These are phyloP conservation scores for Exsudoporus floridanus DNA, from an alignment of 1,284 basidiomycete genomes.

Conservation along the genomic window DNA sequence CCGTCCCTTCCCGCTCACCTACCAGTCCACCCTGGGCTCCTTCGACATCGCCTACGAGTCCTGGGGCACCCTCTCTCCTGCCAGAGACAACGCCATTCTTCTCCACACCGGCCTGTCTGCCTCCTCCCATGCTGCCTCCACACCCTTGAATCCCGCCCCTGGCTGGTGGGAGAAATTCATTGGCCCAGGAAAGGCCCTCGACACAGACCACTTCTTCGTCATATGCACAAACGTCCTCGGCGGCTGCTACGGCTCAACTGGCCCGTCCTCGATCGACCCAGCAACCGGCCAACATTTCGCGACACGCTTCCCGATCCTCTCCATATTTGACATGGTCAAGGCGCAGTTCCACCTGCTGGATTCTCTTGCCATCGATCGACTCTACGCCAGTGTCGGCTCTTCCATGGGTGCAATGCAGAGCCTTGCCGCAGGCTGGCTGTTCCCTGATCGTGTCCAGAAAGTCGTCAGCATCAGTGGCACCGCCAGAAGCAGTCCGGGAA, in stretches of 20 bases:
- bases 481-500: slow-evolving; percentile 86
- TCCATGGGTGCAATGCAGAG: slow-evolving; percentile 99
- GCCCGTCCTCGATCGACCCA: slow-evolving; percentile 81
- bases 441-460: slow-evolving; percentile 84
- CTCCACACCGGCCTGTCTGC: slow-evolving; percentile 96
- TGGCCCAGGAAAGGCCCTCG: slow-evolving; percentile 90
- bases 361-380: slow-evolving; percentile 76
- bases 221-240: slow-evolving; percentile 98
- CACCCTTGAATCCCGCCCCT: slow-evolving; percentile 71
- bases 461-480: slow-evolving; percentile 94
- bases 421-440: slow-evolving; percentile 93
- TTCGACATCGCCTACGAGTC: slow-evolving; percentile 97
- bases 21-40: slow-evolving; percentile 68
- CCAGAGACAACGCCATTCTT: slow-evolving; percentile 89
- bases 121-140: slow-evolving; percentile 92
- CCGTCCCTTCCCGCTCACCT: slow-evolving; percentile 69
- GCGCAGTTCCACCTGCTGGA: slow-evolving; percentile 91
- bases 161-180: slow-evolving; percentile 99
- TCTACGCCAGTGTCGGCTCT: slow-evolving; percentile 91
- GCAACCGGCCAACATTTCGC: slow-evolving; percentile 74
- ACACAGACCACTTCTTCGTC: slow-evolving; percentile 91
- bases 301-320: slow-evolving; percentile 88
- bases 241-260: slow-evolving; percentile 96
- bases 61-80: slow-evolving; percentile 86
- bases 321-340: slow-evolving; percentile 95